Conservation (phyloP, 1,284 basidiomycete genomes). For the Trichosporon coremiiforme region DNA sequence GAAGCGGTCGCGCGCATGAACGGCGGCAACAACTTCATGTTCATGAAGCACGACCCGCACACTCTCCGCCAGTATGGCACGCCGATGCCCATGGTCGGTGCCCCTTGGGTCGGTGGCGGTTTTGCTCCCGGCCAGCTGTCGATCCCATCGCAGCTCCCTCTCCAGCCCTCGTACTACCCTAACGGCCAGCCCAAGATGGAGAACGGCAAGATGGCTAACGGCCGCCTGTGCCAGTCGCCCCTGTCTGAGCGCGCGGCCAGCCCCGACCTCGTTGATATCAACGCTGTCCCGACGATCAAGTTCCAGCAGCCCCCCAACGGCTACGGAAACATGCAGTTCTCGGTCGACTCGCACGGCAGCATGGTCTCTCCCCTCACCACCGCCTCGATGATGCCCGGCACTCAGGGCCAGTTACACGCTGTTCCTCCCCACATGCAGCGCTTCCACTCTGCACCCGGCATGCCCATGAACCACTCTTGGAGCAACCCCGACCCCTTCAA, state of each 20-base stretch:
- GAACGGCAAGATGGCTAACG: conserved; percentile 7
- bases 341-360: conserved; percentile 30
- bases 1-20: conserved; percentile 32
- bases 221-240: conserved; percentile 24
- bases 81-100: conserved; percentile 20
- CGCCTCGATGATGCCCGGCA: conserved; percentile 19
- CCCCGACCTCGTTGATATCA: conserved; percentile 41
- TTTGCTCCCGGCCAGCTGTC: conserved; percentile 41
- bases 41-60: conserved; percentile 29
- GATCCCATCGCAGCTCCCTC: conserved; percentile 27
- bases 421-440: conserved; percentile 48
- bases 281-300: conserved; percentile 38
- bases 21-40: conserved; percentile 23
- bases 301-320: conserved; percentile 33
- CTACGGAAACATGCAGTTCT: conserved; percentile 33
- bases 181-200: conserved; percentile 20
- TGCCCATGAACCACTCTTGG: conserved; percentile 42
- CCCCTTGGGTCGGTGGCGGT: conserved; percentile 35
- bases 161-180: conserved; percentile 34
- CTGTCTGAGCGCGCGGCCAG: conserved; percentile 26
- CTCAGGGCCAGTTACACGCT: conserved; percentile 37
- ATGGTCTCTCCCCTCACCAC: conserved; percentile 24
- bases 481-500: conserved; percentile 30
- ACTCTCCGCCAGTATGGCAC: conserved; percentile 13
- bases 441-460: conserved; percentile 47